Evolutionary conservation across 2,329 filamentous ascomycete genomes (phyloP).

Genomic region (Sarocladium oryzae): DNA sequence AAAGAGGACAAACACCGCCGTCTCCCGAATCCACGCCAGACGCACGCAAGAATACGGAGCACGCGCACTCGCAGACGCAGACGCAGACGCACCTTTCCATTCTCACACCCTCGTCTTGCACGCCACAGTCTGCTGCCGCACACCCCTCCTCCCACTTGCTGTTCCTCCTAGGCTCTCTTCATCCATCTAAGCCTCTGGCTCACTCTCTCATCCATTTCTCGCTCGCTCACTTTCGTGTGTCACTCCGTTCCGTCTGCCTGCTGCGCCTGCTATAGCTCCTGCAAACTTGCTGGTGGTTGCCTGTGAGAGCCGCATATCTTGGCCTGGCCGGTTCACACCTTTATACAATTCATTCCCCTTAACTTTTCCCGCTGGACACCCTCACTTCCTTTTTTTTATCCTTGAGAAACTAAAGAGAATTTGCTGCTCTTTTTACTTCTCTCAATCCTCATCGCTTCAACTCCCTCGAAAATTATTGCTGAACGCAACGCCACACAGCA

Average conservation of each 20-base stretch:
- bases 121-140: not conserved
- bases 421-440: not conserved
- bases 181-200: slow-evolving; percentile 3
- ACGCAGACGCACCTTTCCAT: not conserved
- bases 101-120: not conserved
- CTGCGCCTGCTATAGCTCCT: not conserved
- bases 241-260: not conserved
- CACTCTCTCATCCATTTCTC: not conserved
- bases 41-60: not conserved
- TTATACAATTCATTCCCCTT: slow-evolving; percentile 1
- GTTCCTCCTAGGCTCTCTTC: not conserved
- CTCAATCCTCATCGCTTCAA: not conserved
- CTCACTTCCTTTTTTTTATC: not conserved
- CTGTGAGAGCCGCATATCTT: slow-evolving; percentile 5
- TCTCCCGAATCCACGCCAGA: not conserved
- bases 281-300: not conserved
- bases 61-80: not conserved
- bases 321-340: slow-evolving; percentile 1
- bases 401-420: not conserved
- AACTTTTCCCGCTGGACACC: not conserved
- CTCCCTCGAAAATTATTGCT: no score
- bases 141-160: not conserved
- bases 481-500: no score
- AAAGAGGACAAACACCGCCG: not conserved
- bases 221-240: no score